Evolutionary conservation across 176 grass and related monocot species (phyloP).

Genomic region (Eleusine coracana): DNA sequence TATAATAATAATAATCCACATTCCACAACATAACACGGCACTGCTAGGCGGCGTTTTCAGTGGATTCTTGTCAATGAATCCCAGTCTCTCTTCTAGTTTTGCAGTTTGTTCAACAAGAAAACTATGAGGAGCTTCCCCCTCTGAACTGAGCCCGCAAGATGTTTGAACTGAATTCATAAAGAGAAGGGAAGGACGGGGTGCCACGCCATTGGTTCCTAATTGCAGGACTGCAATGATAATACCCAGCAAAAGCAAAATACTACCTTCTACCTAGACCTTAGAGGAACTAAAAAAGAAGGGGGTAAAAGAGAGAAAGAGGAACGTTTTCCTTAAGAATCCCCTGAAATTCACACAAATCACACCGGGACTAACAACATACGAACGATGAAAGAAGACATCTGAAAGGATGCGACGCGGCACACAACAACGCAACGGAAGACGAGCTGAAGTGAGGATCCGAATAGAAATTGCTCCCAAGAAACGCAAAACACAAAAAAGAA

Average conservation of each 20-base stretch:
- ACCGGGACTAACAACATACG: background rate
- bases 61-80: background rate
- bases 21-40: background rate
- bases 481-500: background rate
- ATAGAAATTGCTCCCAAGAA: constrained; percentile 3
- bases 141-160: background rate
- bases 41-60: background rate
- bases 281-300: constrained; percentile 12
- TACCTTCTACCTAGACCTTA: background rate
- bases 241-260: constrained; percentile 26
- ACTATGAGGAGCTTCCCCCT: background rate
- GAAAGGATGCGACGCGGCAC: constrained; percentile 3
- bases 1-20: background rate
- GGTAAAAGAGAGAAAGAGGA: constrained; percentile 1
- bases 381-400: background rate
- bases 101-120: background rate
- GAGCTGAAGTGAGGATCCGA: background rate
- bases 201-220: constrained; percentile 15
- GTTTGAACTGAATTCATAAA: background rate
- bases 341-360: constrained; percentile 42
- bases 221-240: constrained; percentile 33
- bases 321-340: constrained; percentile 48
- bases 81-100: background rate
- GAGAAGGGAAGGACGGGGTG: constrained; percentile 7
- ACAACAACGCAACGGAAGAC: background rate